Base-by-base conservation (phyloP, 441 rosid genomes). In the Gossypium armourianum region DNA sequence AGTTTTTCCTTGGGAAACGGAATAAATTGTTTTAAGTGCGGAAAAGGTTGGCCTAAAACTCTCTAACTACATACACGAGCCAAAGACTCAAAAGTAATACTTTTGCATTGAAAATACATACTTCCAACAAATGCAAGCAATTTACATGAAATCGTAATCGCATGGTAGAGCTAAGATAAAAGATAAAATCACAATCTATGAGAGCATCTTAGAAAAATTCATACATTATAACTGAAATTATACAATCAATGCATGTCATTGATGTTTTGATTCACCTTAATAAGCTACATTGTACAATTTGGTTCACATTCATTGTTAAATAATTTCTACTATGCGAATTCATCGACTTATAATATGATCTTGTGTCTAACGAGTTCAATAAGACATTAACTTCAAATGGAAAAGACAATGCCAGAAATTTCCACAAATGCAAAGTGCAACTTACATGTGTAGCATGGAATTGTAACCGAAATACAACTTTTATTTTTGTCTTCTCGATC, bases 401-500 rank as follows among this genome's bases (percentile, higher is more conserved):
- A 2, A 21, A n/a, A 29, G 15, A 3, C 47, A 24, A 2, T 52
- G 16, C 47, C 59, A 17, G 13, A 52, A 67, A 52, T 9, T 67
- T 67, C 19, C 16, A 26, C 10, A 58, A 75, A 23, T 60, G 3
- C 9, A 56, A 73, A 69, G 54, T 59, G 59, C 20, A 57, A 83
- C 97, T 83, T 86, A 95, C 99, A 84, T 95, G 96, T 8, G 98
- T 95, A 71, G 98, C 97, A 76, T 95, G 96, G 80, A 95, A 95
- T 72, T 92, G 99, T 58, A 95, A 85, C 58, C 99, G 87, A 81
- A 95, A 95, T 60, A 92, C 99, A 56, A 95, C 97, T 86, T 95
- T 95, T 24, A 86, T 90, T 89, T 95, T 95, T 24, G 95, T 88
- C 86, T 92, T 95, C 90, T 95, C 99, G 54, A 86, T 76, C 86